Percentiles rank a stretch among this genome's conserved stretches.
Conservation (phyloP, 2,329 filamentous ascomycete genomes). For the Biscogniauxia mediterranea region DNA sequence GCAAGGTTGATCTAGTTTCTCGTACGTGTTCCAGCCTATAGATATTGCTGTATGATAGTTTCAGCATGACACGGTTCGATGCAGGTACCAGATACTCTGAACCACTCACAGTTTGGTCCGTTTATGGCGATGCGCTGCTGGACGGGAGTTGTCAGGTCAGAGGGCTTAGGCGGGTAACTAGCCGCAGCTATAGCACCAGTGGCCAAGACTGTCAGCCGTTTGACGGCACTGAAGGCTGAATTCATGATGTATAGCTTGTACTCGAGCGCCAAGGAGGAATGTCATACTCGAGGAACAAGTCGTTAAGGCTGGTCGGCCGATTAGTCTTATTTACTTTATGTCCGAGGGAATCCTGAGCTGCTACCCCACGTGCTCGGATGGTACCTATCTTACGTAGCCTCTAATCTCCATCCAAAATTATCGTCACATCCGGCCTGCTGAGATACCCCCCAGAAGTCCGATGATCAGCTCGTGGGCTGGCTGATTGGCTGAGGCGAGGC, state of each 20-base stretch:
- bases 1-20: constrained; percentile 43
- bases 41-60: constrained; percentile 42
- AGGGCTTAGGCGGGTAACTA: constrained; percentile 45
- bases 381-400: neutral
- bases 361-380: neutral
- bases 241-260: constrained; percentile 22
- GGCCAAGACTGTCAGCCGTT: constrained; percentile 28
- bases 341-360: neutral
- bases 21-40: constrained; percentile 58
- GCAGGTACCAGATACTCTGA: neutral
- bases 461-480: constrained; percentile 17
- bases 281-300: neutral
- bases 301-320: neutral
- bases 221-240: constrained; percentile 18
- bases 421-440: neutral
- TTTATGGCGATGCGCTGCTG: constrained; percentile 54
- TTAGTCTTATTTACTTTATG: neutral
- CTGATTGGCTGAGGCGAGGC: constrained; percentile 24
- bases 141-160: constrained; percentile 50
- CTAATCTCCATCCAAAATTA: neutral
- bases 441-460: constrained; percentile 3
- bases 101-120: constrained; percentile 44
- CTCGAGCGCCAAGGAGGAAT: neutral
- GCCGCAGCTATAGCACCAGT: constrained; percentile 27
- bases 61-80: constrained; percentile 1